phyloP scores from a whole-genome alignment of 2,329 filamentous ascomycete species.

The Stagonosporopsis cucurbitacearum region DNA sequence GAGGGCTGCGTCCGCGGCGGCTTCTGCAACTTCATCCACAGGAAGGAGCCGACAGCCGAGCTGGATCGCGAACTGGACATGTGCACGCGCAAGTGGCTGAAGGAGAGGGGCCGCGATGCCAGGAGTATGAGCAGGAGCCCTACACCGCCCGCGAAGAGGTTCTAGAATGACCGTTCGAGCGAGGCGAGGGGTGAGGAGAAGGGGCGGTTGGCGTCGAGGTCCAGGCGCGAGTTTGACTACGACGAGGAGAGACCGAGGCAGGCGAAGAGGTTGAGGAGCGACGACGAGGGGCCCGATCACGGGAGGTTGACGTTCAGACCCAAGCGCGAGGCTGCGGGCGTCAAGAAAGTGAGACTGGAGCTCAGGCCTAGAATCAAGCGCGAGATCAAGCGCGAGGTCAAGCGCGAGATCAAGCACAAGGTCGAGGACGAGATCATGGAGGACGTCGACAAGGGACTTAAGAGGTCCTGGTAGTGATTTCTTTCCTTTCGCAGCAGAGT shows the following conservation, averaged over 20 bases:
- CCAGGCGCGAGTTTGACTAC: not conserved
- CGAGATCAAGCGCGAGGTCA: not conserved
- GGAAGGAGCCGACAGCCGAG: constrained; percentile 91
- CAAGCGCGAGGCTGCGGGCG: too few species aligned
- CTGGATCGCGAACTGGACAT: constrained; percentile 86
- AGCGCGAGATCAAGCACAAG: not conserved
- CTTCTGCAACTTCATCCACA: constrained; percentile 99
- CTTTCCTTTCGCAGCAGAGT: too few species aligned
- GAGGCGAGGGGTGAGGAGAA: constrained; percentile 51
- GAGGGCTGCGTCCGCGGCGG: constrained; percentile 95
- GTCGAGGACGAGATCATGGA: not conserved
- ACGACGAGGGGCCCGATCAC: too few species aligned
- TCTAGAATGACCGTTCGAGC: constrained; percentile 37
- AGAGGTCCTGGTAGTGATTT: not conserved
- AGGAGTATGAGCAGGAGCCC: constrained; percentile 83
- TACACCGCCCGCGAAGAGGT: constrained; percentile 73
- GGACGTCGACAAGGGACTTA: not conserved
- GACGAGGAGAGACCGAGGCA: not conserved
- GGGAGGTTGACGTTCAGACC: too few species aligned
- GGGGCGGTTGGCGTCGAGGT: constrained; percentile 57
- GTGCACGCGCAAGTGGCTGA: constrained; percentile 95
- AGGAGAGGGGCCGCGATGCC: constrained; percentile 80
- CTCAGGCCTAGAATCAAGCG: too few species aligned
- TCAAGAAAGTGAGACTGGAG: too few species aligned
- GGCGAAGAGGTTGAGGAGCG: not conserved